Percentiles rank a stretch among this genome's conserved stretches.
Evolutionary conservation across 108 stramenopile species (phyloP).

Genomic region (Cylindrotheca fusiformis): DNA sequence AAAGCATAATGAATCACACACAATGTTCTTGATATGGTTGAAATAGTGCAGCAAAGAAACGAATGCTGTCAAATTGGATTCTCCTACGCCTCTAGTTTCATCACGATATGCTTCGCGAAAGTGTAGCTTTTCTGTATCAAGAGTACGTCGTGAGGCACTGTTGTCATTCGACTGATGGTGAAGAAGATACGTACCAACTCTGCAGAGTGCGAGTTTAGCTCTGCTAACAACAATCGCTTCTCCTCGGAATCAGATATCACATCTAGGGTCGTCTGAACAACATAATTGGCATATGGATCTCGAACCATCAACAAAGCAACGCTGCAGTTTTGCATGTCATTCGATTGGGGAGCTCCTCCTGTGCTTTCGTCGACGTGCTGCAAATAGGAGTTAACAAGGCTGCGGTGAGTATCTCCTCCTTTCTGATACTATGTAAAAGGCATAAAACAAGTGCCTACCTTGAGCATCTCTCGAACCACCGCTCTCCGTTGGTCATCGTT

Average conservation of each 20-base stretch:
- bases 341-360: slow-evolving; percentile 15
- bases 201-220: slow-evolving; percentile 64
- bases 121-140: slow-evolving; percentile 71
- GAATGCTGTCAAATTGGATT: too few relatives aligned
- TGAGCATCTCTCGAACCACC: slow-evolving; percentile 80
- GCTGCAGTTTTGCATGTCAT: slow-evolving; percentile 49
- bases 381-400: neutral
- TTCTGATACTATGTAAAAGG: too few relatives aligned
- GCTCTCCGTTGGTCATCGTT: slow-evolving; percentile 72
- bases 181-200: slow-evolving; percentile 62
- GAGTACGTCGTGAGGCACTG: neutral
- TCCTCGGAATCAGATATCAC: slow-evolving; percentile 78
- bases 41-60: too few relatives aligned
- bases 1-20: too few relatives aligned
- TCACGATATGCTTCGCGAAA: slow-evolving; percentile 86
- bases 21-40: too few relatives aligned
- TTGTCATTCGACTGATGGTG: neutral
- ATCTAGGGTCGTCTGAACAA: slow-evolving; percentile 86
- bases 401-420: too few relatives aligned
- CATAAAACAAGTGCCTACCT: neutral
- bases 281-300: slow-evolving; percentile 97
- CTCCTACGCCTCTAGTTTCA: slow-evolving; percentile 41
- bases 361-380: slow-evolving; percentile 54
- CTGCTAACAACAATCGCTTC: slow-evolving; percentile 60
- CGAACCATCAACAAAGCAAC: slow-evolving; percentile 91